Percentiles rank a stretch among this genome's conserved stretches.
Evolutionary conservation across 2,329 filamentous ascomycete genomes (phyloP).

Genomic region (Alternaria rosae): DNA sequence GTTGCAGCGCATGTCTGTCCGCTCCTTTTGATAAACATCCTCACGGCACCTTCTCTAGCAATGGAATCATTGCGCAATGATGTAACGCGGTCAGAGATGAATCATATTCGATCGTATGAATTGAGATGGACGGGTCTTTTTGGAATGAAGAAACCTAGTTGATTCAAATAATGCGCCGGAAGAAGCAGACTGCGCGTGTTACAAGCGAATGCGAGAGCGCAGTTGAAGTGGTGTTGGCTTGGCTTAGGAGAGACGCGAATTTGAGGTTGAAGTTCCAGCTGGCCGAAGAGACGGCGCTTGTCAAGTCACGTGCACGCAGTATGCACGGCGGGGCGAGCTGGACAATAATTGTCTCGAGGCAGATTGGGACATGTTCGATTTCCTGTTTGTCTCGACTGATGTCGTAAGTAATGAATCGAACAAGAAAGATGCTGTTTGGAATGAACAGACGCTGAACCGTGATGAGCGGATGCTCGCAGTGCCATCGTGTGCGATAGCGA

Average conservation of each 20-base stretch:
- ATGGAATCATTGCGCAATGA: not conserved
- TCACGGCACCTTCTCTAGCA: not conserved
- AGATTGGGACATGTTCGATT: not conserved
- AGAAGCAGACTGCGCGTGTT: not conserved
- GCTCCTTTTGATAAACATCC: not conserved
- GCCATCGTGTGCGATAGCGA: not conserved
- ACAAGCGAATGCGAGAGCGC: not conserved
- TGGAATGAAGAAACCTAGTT: not conserved
- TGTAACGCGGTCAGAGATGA: not conserved
- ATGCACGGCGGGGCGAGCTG: not conserved
- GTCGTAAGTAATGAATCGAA: not conserved
- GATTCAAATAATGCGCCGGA: not conserved
- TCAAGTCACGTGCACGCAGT: slow-evolving; percentile 12
- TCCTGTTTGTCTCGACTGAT: not conserved
- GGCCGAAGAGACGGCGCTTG: slow-evolving; percentile 8
- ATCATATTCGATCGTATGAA: not conserved
- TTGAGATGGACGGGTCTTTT: not conserved
- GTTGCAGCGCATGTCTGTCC: slow-evolving; percentile 6
- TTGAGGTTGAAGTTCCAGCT: slow-evolving; percentile 10
- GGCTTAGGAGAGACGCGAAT: not conserved
- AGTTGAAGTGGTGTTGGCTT: slow-evolving; percentile 8
- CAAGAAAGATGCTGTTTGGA: accelerated
- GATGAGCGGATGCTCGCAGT: not conserved
- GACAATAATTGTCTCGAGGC: not conserved
- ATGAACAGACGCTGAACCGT: not conserved